A percentile compares a stretch with the other conserved stretches of the same genome.
These are phyloP conservation scores for Rubroboletus pulcherrimus DNA, from an alignment of 768 basidiomycete genomes.

Conservation along the genomic window DNA sequence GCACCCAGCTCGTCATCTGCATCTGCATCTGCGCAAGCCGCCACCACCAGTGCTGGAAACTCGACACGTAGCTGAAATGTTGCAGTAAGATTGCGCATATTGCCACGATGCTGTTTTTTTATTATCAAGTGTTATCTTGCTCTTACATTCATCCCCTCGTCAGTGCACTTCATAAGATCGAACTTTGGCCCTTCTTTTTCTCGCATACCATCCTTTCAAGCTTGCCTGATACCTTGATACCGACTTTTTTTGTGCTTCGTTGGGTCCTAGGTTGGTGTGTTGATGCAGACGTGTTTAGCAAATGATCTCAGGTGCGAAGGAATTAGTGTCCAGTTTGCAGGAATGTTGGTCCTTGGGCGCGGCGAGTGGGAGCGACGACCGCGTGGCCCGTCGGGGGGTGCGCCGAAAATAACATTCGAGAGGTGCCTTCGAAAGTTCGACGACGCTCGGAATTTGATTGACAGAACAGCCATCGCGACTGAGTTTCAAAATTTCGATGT, in stretches of 20 bases:
- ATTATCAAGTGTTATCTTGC: not conserved
- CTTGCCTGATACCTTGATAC: constrained; percentile 1
- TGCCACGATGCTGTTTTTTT: not conserved
- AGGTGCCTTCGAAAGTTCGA: not conserved
- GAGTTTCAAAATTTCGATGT: too few species aligned
- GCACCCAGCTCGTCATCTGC: not conserved
- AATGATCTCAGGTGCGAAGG: not conserved
- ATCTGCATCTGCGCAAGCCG: not conserved
- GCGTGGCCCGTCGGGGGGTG: not conserved
- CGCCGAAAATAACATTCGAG: constrained; percentile 1
- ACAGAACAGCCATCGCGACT: too few species aligned
- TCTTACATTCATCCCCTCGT: not conserved
- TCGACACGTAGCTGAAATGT: constrained; percentile 1
- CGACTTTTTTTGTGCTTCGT: not conserved
- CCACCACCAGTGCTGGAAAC: constrained; percentile 1
- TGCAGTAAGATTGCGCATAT: not conserved
- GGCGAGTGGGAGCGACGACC: not conserved
- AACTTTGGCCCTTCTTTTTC: not conserved
- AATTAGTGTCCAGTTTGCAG: too few species aligned
- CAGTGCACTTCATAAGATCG: not conserved
- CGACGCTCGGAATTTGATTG: not conserved
- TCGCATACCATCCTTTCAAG: not conserved
- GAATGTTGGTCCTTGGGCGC: not conserved
- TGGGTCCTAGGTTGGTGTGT: not conserved
- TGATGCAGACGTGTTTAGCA: not conserved